Evolutionary conservation across 257 asterid species (phyloP).

Genomic region (Solanum tarapatanum): DNA sequence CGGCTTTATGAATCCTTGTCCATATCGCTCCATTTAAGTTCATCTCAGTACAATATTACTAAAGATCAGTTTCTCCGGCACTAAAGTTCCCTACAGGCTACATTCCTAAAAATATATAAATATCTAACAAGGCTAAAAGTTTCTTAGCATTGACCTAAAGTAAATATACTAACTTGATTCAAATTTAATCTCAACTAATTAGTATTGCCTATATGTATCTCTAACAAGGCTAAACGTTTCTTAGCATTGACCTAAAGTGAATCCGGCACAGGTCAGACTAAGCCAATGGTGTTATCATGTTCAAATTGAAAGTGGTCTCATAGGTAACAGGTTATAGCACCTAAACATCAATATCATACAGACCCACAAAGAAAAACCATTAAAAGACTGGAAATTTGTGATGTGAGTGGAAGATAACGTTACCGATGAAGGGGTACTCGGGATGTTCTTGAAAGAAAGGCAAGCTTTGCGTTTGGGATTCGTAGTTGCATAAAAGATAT

Average conservation of each 20-base stretch:
- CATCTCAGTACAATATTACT: not conserved
- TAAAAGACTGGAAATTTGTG: not conserved
- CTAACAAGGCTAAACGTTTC: not conserved
- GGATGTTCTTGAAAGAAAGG: not conserved
- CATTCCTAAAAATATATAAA: not conserved
- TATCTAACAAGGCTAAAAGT: not conserved
- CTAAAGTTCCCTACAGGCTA: not conserved
- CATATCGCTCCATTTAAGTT: not conserved
- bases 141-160: not conserved
- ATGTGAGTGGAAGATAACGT: not conserved
- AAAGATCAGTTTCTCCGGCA: not conserved
- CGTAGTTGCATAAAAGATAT: conserved; percentile 2
- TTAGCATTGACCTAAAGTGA: not conserved
- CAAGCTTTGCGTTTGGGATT: not conserved
- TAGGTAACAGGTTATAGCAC: not conserved
- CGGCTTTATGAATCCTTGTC: not conserved
- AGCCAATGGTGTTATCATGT: not conserved
- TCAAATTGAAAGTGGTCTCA: not conserved
- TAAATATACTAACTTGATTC: not conserved
- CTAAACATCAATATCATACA: not conserved
- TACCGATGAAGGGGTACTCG: not conserved
- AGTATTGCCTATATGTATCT: not conserved
- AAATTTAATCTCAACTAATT: not conserved
- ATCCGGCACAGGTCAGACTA: not conserved
- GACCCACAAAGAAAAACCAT: not conserved